Conservation (phyloP, 2,329 filamentous ascomycete genomes). For the Penicillium fuscoglaucum region DNA sequence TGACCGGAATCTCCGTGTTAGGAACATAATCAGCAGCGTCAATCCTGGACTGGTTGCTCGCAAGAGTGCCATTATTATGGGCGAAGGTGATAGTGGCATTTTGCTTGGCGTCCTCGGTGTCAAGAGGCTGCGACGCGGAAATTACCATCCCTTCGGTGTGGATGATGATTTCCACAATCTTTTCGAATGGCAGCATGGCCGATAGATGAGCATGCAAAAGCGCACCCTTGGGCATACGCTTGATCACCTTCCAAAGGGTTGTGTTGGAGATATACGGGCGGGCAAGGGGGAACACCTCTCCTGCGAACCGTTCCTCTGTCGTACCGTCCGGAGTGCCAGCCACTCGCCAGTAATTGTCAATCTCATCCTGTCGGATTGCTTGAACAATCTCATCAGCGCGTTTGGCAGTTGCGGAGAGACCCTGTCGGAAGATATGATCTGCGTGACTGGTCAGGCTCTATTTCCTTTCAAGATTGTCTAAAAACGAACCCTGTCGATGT, state of each 20-base stretch:
- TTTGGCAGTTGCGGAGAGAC: slow-evolving; percentile 70
- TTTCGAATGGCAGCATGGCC: slow-evolving; percentile 79
- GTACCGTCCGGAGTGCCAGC: slow-evolving; percentile 9
- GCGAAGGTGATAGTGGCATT: background rate
- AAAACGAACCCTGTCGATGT: slow-evolving; percentile 68
- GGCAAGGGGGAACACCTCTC: slow-evolving; percentile 88
- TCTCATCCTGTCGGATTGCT: slow-evolving; percentile 23
- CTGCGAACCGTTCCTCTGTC: slow-evolving; percentile 51
- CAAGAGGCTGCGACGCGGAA: background rate
- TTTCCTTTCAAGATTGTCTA: slow-evolving; percentile 1
- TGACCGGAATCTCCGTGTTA: background rate
- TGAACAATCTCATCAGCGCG: slow-evolving; percentile 64
- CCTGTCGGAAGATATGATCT: slow-evolving; percentile 29
- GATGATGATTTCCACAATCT: background rate
- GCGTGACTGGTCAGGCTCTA: background rate
- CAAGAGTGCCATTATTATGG: background rate
- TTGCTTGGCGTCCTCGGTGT: background rate
- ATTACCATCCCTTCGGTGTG: background rate
- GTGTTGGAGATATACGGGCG: slow-evolving; percentile 82
- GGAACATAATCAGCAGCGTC: background rate
- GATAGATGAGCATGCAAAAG: slow-evolving; percentile 74
- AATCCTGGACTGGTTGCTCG: background rate
- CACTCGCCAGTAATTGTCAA: slow-evolving; percentile 22
- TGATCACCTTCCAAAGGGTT: slow-evolving; percentile 80
- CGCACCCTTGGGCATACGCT: slow-evolving; percentile 78